Base-by-base conservation (phyloP, 768 basidiomycete species). In the Trametes coccinea region DNA sequence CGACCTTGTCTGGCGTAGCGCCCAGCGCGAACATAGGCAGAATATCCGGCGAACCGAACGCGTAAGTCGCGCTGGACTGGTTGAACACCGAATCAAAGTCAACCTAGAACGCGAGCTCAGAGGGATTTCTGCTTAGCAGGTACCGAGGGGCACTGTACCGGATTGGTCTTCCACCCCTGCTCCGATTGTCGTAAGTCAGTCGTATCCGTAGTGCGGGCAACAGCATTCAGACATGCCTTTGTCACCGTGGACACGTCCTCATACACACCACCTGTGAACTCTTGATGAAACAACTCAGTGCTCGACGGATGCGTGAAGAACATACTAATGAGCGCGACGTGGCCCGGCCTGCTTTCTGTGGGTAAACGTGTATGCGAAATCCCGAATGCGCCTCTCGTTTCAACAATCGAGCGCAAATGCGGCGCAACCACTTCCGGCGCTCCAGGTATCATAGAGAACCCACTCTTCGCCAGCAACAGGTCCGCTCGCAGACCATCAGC, bases 11-110 rank as follows among this genome's bases (percentile, higher is more conserved):
- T 0, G 83, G 82, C 0, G 79, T 79, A 0, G 91, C 89, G 16
- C 90, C 90, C n/a, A 82, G 80, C 7, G 84, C 76, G 67, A 95
- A 95, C 88, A 95, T 94, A 2, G 91, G 92, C 4, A 94, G 73
- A 53, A 95, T 95, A 71, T 95, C 93, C 0, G 93, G 93, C 2
- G 89, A 90, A 0, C 93, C 93, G 61, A 95, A 94, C 1, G 90
- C 88, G 70, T 86, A 95, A 0, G 91, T 91, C 22, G 81, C 76
- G 43, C 80, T 82, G 2, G 91, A 92, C 67, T 86, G 88, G 68
- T 94, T 95, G 73, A 95, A 92, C 16, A 94, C 85, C 1, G 91
- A 92, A 72, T 95, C 92, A 70, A 95, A 94, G 67, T 92, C 84
- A 51, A 94, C 78, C 73, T 80, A 64, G 45, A 30, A 48, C 49